These are phyloP conservation scores for Hysterangium stoloniferum DNA, from an alignment of 768 basidiomycete genomes.

Conservation along the genomic window DNA sequence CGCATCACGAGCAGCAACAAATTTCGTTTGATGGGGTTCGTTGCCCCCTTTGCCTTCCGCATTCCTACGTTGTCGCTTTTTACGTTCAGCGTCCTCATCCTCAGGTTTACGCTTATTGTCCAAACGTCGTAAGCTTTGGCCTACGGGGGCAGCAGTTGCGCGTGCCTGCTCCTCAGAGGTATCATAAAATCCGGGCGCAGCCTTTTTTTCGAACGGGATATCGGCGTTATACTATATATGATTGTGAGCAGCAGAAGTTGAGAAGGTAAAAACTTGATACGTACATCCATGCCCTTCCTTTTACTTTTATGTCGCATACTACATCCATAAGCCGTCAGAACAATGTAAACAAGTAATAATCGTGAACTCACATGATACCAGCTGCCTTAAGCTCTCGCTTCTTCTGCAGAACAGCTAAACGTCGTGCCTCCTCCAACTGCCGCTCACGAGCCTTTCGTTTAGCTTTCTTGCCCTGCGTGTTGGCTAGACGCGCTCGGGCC, in stretches of 20 bases:
- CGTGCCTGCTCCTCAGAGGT: slow-evolving; percentile 90
- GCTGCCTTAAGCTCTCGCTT: slow-evolving; percentile 97
- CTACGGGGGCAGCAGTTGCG: slow-evolving; percentile 79
- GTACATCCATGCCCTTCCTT: slow-evolving; percentile 94
- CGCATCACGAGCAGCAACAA: slow-evolving; percentile 92
- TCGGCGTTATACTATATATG: slow-evolving; percentile 83
- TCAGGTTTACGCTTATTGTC: slow-evolving; percentile 96
- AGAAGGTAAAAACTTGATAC: slow-evolving; percentile 22
- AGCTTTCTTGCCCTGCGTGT: slow-evolving; percentile 99
- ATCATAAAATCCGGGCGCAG: slow-evolving; percentile 95
- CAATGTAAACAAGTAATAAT: neutral
- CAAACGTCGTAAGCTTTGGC: slow-evolving; percentile 82
- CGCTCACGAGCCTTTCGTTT: slow-evolving; percentile 98
- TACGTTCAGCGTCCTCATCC: slow-evolving; percentile 87
- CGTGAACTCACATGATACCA: slow-evolving; percentile 74
- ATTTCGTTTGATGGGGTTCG: slow-evolving; percentile 76
- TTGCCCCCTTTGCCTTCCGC: slow-evolving; percentile 54
- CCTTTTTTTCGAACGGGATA: slow-evolving; percentile 96
- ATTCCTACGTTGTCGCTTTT: slow-evolving; percentile 77
- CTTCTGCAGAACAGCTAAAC: slow-evolving; percentile 93
- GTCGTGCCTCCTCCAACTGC: slow-evolving; percentile 91
- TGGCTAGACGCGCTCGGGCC: slow-evolving; percentile 93
- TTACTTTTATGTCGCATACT: slow-evolving; percentile 86
- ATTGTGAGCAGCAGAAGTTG: neutral
- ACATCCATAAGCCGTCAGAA: slow-evolving; percentile 5